Evolutionary conservation across 257 asterid genomes (phyloP), one percentile per base, ranked within the genome.

Genomic region (Capsicum pubescens): DNA sequence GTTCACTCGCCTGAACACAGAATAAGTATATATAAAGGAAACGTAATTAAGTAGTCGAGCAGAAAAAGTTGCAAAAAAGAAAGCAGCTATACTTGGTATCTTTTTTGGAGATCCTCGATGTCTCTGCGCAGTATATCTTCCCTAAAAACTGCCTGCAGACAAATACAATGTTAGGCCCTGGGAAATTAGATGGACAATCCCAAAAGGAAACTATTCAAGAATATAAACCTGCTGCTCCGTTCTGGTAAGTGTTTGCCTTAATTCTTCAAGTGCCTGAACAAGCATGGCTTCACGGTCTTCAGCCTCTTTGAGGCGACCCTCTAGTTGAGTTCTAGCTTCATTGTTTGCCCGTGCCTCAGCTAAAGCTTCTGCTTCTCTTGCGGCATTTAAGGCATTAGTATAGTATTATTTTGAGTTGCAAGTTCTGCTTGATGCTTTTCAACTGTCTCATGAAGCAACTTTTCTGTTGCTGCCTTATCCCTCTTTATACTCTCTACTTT

Each of bases 101-200:
- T 92, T 86, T 91, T 97, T 86, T 95, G 99, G 85, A 95, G 97
- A 90, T 97, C 99, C 88, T 97, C 99, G 82, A 93, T 91, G 84
- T 97, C 99, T 91, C 91, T 93, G 74, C 91, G 97, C 86, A 95
- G 93, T 94, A 93, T 97, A 83, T 97, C 99, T 92, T 97, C 99
- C 87, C 93, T 94, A 58, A 91, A 94, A 86, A 90, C 98, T 57
- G 93, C 97, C 99, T 97, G 97, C 86, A 89, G 77, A 78, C 87
- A 39, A 78, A 85, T 16, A 76, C 83, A 79, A 87, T 2, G 13
- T 64, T 67, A 66, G 66, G 61, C 66, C 32, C 19, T 32, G 58
- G 36, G 36, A 48, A 44, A 64, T 48, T 59, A 67, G 21, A 82
- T 82, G 17, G 26, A 77, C 26, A 6, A 74, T 12, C 21, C 12